A percentile compares a stretch with the other conserved stretches of the same genome.
These are phyloP conservation scores for Xylariomycetidae sp. DNA, from an alignment of 2,329 filamentous ascomycete genomes.

Conservation along the genomic window DNA sequence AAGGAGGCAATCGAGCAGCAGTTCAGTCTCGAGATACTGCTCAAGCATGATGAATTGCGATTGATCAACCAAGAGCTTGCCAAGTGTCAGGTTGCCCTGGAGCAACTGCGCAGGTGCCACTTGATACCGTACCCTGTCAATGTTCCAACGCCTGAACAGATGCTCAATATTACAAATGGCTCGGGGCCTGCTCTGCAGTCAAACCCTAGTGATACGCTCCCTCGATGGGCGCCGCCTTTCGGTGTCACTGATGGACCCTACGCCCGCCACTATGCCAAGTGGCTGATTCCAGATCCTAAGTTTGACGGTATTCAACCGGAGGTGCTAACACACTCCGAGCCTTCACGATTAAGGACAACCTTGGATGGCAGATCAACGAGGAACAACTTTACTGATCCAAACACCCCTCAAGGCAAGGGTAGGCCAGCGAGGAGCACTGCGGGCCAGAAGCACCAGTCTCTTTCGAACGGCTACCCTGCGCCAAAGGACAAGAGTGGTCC, in stretches of 20 bases:
- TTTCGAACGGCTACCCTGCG: constrained; percentile 66
- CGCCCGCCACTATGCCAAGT: constrained; percentile 89
- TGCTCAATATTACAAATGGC: constrained; percentile 68
- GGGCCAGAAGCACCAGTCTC: constrained; percentile 61
- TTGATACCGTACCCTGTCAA: constrained; percentile 83
- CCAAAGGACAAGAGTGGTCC: constrained; percentile 80
- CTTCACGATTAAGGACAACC: constrained; percentile 39
- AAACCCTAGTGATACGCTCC: constrained; percentile 58
- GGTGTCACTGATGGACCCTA: constrained; percentile 91
- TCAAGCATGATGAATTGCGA: constrained; percentile 92
- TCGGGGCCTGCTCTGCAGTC: constrained; percentile 65
- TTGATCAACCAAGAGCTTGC: constrained; percentile 94
- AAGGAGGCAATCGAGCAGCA: constrained; percentile 77
- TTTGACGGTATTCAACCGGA: constrained; percentile 68
- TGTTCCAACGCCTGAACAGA: constrained; percentile 60
- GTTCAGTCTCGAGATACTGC: constrained; percentile 83
- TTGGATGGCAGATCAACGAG: constrained; percentile 74
- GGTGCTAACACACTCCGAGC: constrained; percentile 37
- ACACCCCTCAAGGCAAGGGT: constrained; percentile 40
- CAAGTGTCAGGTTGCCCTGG: constrained; percentile 88
- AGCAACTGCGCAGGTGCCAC: constrained; percentile 89
- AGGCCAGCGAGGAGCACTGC: constrained; percentile 45
- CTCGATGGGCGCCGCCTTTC: constrained; percentile 79
- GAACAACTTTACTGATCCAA: constrained; percentile 61
- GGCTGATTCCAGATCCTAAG: constrained; percentile 82